Evolutionary conservation across 1,284 basidiomycete genomes (phyloP), one percentile per base, ranked within the genome.

Genomic region (Ganoderma sinense): DNA sequence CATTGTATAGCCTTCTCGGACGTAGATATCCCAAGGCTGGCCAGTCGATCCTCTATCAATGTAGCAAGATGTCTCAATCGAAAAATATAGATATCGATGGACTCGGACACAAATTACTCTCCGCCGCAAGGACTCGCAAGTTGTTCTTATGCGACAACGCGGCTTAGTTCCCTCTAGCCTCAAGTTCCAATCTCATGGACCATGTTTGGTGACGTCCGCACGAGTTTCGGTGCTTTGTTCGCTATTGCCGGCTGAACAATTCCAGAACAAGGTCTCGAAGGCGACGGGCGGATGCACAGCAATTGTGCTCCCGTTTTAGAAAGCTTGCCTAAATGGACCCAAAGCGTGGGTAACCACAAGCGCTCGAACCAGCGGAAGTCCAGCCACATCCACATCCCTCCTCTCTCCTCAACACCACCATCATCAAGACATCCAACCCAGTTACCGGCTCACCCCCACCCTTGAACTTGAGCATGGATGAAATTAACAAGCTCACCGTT

Each of bases 321-420:
- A 14, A 6, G 29, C 55, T 33, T 56, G 33, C 55, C 55, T 31
- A 59, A 10, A 33, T 31, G 31, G 56, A 36, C 23, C 31, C 18
- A 56, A 29, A 14, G 33, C 26, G 33, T 29, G 33, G 55, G 56
- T 59, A 59, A 59, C 56, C 39, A 60, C 58, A 60, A 60, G 58
- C 58, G 58, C 58, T 60, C n/a, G 33, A 16, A 60, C 33, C 18
- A 45, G 18, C 20, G 43, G n/a, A n/a, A n/a, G 18, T 23, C 20
- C 58, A 16, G 39, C 20, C 33, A 33, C 55, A 33, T 39, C 56
- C n/a, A 55, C 53, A 31, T 29, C 58, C 36, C 39, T 23, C 45
- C 33, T 41, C 20, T 16, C 23, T 41, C 58, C 39, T 60, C 13
- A 5, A 36, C n/a, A 23, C 36, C 33, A 36, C 18, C 58, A 39